Conservation (phyloP, 768 basidiomycete species). For the Boletus speciosus region DNA sequence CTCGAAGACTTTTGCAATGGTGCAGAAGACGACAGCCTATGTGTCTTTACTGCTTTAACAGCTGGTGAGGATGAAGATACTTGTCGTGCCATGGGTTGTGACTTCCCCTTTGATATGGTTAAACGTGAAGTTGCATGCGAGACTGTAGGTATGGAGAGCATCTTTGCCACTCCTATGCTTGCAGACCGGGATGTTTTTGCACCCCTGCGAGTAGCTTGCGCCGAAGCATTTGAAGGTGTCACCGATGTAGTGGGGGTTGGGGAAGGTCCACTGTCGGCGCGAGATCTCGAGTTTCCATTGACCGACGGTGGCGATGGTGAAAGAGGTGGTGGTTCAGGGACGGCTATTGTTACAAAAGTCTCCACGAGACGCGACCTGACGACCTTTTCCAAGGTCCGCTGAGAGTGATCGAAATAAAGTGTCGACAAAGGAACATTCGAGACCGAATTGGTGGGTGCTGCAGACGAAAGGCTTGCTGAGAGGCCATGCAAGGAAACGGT, state of each 20-base stretch:
- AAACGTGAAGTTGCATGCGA: conserved; percentile 11
- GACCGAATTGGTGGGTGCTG: not conserved
- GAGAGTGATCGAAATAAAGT: conserved; percentile 59
- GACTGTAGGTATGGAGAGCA: conserved; percentile 3
- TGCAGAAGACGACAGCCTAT: conserved; percentile 22
- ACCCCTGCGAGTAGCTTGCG: conserved; percentile 14
- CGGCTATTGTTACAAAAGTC: conserved; percentile 63
- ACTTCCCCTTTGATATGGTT: conserved; percentile 14
- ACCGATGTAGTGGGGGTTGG: not conserved
- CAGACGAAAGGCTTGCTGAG: conserved; percentile 10
- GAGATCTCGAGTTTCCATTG: conserved; percentile 21
- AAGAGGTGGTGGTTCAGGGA: conserved; percentile 30
- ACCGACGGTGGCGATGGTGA: conserved; percentile 29
- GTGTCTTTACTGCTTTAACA: conserved; percentile 3
- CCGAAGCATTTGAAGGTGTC: not conserved
- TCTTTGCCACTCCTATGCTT: conserved; percentile 18
- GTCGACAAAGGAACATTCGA: conserved; percentile 24
- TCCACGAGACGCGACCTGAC: conserved; percentile 72
- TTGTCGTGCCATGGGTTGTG: conserved; percentile 14
- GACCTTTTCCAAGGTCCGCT: conserved; percentile 64
- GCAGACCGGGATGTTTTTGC: conserved; percentile 12
- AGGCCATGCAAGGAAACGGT: conserved; percentile 41
- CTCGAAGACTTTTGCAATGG: conserved; percentile 24
- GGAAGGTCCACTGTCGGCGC: conserved; percentile 26
- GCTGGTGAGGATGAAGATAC: conserved; percentile 14